Evolutionary conservation across 495 filamentous ascomycete genomes (phyloP), one percentile per base, ranked within the genome.

Genomic region (Penicillium egyptiacum): DNA sequence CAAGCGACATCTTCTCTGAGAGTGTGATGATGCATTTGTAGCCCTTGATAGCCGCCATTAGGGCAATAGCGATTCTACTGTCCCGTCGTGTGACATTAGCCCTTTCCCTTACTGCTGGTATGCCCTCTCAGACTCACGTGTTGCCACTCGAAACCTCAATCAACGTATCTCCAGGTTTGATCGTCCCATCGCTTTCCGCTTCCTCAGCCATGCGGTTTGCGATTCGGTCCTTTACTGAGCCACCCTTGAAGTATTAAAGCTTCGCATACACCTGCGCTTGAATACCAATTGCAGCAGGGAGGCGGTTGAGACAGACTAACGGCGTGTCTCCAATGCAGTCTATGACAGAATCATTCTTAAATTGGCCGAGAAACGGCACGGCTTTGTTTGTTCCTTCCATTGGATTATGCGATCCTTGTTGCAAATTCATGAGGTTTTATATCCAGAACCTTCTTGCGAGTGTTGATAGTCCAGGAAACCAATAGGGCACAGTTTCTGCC

Each of bases 111-210:
- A 22, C 37, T 40, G 12, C 37, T 40, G 5, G 10, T 40, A 4
- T 40, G 5, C 12, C 4, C 26, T 28, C 8, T 7, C 0, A 9
- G 1, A 69, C 82, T 51, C 73, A 86, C 79, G 91, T 96, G 61
- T 96, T 96, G 22, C 91, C 91, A 65, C 87, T 91, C 17, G 91
- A 94, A 2, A 91, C 91, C 76, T 96, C 91, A 66, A 96, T 96
- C 55, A 96, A 73, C 4, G 89, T 92, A 66, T 96, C 89, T 48
- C 91, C 91, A 26, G 91, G 91, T 74, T 89, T 92, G 71, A 96
- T 95, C 49, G 88, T 81, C 4, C 91, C 91, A 50, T 78, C 81
- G 58, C 79, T 80, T 74, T 96, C 91, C 17, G 91, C 91, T 67
- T 88, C 85, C 70, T 96, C 90, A 60, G 96, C 85, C 91, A 96